Conservation (phyloP, 176 grass and related monocot genomes). For the Carex littledalei region DNA sequence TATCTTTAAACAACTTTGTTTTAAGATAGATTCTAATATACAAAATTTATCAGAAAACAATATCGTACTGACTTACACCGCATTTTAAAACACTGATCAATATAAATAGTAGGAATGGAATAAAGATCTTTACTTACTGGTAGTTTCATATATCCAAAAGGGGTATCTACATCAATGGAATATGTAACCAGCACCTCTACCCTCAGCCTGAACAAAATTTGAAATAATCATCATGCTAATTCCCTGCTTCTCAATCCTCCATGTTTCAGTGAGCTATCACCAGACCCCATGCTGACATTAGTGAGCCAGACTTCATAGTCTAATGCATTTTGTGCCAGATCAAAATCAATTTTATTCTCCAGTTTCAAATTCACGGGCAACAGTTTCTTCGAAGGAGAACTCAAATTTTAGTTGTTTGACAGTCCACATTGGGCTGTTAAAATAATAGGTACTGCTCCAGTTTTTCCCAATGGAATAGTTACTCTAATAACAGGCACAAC, state of each 20-base stretch:
- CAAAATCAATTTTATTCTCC: constrained; percentile 96
- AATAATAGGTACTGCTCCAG: constrained; percentile 28
- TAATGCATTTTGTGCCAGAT: constrained; percentile 53
- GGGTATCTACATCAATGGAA: too few species aligned
- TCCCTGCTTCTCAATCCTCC: constrained; percentile 73
- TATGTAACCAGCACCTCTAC: not conserved
- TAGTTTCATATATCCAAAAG: too few species aligned
- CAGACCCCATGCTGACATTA: constrained; percentile 60
- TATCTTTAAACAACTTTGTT: too few species aligned
- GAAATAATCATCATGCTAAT: constrained; percentile 72
- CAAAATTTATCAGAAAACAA: too few species aligned
- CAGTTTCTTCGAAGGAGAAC: constrained; percentile 88
- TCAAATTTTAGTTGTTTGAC: constrained; percentile 87
- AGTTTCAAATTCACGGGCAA: constrained; percentile 78
- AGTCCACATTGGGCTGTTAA: constrained; percentile 72
- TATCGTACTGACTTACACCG: too few species aligned
- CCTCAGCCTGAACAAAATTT: constrained; percentile 66
- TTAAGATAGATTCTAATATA: too few species aligned
- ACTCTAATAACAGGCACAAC: too few species aligned
- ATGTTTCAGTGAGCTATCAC: constrained; percentile 54
- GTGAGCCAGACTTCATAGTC: constrained; percentile 86
- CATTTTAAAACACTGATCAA: too few species aligned
- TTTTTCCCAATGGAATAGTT: too few species aligned
- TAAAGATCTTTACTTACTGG: too few species aligned
- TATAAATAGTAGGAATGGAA: too few species aligned